phyloP scores from a whole-genome alignment of 2,329 filamentous ascomycete species.

The Ambrosiella xylebori region DNA sequence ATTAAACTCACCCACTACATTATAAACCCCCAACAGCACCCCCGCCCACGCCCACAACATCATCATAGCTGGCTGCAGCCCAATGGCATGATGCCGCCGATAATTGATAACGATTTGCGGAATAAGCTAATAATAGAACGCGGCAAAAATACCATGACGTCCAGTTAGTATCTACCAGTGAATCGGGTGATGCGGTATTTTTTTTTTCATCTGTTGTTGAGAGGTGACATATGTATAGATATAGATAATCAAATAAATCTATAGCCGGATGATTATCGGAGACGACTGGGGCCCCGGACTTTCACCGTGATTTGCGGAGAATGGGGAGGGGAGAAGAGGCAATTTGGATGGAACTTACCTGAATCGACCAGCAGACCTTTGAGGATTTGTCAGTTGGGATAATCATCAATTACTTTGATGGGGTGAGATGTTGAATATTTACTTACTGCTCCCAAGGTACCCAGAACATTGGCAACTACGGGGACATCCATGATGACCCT shows the following conservation, averaged over 20 bases:
- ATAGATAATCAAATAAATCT: no score
- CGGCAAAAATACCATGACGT: no score
- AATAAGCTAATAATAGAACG: constrained; percentile 31
- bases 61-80: constrained; percentile 55
- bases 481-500: constrained; percentile 32
- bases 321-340: background rate
- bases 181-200: no score
- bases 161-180: no score
- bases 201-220: no score
- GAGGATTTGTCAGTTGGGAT: background rate
- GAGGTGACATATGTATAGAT: no score
- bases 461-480: constrained; percentile 38
- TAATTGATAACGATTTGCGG: constrained; percentile 56
- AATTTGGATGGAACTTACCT: constrained; percentile 23
- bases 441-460: constrained; percentile 39
- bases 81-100: constrained; percentile 45
- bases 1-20: constrained; percentile 26
- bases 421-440: background rate
- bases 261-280: no score
- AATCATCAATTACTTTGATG: background rate
- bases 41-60: constrained; percentile 53
- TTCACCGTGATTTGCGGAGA: background rate
- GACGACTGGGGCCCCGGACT: no score
- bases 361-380: constrained; percentile 45
- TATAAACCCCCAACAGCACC: constrained; percentile 42